These are phyloP conservation scores for Achaetomiella virescens DNA, from an alignment of 495 filamentous ascomycete species.

Conservation along the genomic window DNA sequence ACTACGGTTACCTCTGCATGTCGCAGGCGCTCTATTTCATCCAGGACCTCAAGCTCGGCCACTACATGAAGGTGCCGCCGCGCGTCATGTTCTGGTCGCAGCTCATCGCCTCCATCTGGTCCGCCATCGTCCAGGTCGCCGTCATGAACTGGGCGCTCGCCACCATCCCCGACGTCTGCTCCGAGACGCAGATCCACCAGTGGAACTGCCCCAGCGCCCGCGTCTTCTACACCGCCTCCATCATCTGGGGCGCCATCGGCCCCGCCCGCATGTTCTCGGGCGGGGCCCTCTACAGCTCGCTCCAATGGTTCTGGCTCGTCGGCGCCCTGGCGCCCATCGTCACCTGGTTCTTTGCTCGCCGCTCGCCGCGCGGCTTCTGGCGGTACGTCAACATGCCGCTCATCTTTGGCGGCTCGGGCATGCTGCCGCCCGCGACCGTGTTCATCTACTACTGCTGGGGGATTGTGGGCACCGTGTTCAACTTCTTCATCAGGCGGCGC, in stretches of 20 bases:
- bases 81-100: slow-evolving; percentile 61
- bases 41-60: slow-evolving; percentile 53
- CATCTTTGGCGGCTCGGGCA: slow-evolving; percentile 57
- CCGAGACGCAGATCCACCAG: slow-evolving; percentile 46
- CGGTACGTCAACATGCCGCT: slow-evolving; percentile 62
- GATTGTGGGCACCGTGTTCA: slow-evolving; percentile 60
- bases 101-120: slow-evolving; percentile 56
- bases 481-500: slow-evolving; percentile 56
- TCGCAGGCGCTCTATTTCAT: slow-evolving; percentile 44
- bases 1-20: slow-evolving; percentile 63
- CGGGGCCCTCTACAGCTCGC: slow-evolving; percentile 53
- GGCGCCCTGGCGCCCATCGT: slow-evolving; percentile 55
- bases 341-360: slow-evolving; percentile 55
- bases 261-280: slow-evolving; percentile 54
- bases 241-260: slow-evolving; percentile 49
- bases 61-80: slow-evolving; percentile 66
- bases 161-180: slow-evolving; percentile 55
- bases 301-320: slow-evolving; percentile 65
- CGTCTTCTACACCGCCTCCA: slow-evolving; percentile 57
- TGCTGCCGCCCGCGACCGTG: slow-evolving; percentile 59
- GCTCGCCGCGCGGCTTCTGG: slow-evolving; percentile 48
- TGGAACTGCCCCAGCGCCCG: slow-evolving; percentile 60
- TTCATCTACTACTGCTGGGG: slow-evolving; percentile 65
- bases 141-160: slow-evolving; percentile 63
- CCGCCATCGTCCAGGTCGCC: slow-evolving; percentile 58